Conservation (phyloP, 495 filamentous ascomycete species). For the Hyaloscypha hepaticicola region DNA sequence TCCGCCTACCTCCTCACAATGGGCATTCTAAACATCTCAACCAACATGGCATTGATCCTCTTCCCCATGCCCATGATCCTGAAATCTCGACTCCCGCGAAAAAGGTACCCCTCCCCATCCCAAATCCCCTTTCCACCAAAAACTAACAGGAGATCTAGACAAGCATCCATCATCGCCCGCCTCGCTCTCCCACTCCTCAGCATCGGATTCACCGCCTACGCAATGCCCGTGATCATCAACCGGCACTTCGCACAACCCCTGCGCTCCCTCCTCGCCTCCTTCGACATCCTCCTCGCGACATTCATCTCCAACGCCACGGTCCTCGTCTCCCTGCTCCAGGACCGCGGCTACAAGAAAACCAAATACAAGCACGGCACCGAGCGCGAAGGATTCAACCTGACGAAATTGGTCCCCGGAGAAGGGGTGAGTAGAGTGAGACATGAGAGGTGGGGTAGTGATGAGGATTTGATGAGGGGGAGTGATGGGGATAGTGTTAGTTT, state of each 20-base stretch:
- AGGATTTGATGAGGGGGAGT: constrained; percentile 62
- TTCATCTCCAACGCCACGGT: constrained; percentile 76
- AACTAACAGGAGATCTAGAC: constrained; percentile 11
- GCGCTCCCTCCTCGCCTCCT: constrained; percentile 72
- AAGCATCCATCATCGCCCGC: constrained; percentile 22
- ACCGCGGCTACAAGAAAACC: constrained; percentile 72
- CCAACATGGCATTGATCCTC: constrained; percentile 78
- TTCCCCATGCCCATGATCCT: constrained; percentile 88
- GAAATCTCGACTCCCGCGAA: constrained; percentile 62
- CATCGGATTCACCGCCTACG: constrained; percentile 38
- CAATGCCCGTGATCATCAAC: constrained; percentile 65
- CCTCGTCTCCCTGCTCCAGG: constrained; percentile 76
- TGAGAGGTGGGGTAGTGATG: constrained; percentile 74
- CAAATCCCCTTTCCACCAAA: not conserved
- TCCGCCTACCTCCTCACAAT: constrained; percentile 83
- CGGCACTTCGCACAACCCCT: constrained; percentile 62
- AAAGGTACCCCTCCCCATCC: constrained; percentile 48
- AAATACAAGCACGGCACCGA: constrained; percentile 59
- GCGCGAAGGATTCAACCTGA: not conserved
- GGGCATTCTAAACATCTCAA: constrained; percentile 80
- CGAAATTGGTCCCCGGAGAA: constrained; percentile 22
- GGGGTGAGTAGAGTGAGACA: constrained; percentile 28
- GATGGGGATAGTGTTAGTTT: not conserved
- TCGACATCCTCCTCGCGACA: constrained; percentile 75
- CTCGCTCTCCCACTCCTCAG: constrained; percentile 24